Percentiles rank a stretch among this genome's conserved stretches.
These are phyloP conservation scores for Pelargonium citronellum DNA, from an alignment of 441 rosid species.

Conservation along the genomic window DNA sequence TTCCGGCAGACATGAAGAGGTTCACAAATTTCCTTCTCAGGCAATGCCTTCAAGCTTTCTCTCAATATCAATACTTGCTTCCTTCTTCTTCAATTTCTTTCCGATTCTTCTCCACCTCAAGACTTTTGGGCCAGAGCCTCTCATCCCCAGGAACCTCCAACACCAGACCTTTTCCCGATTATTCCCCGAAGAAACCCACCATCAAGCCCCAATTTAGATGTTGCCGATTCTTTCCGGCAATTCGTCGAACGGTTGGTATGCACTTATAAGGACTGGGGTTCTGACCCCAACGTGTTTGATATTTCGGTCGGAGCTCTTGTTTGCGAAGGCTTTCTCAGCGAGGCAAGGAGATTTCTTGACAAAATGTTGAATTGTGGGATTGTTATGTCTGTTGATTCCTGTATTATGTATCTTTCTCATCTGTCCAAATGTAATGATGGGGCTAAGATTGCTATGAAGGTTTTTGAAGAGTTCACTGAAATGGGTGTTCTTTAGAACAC, in stretches of 20 bases:
- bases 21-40: constrained; percentile 29
- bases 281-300: constrained; percentile 71
- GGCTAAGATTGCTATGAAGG: constrained; percentile 28
- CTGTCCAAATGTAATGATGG: constrained; percentile 38
- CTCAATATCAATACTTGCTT: constrained; percentile 18
- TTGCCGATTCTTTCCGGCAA: constrained; percentile 37
- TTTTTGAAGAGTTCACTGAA: constrained; percentile 48
- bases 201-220: constrained; percentile 57
- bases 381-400: constrained; percentile 70
- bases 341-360: constrained; percentile 63
- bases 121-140: constrained; percentile 28
- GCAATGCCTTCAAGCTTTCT: constrained; percentile 25
- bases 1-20: constrained; percentile 43
- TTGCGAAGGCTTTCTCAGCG: constrained; percentile 51
- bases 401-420: constrained; percentile 57
- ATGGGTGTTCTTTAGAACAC: constrained; percentile 68
- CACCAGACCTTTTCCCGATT: constrained; percentile 73
- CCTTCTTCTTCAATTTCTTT: constrained; percentile 20
- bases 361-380: constrained; percentile 75
- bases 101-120: constrained; percentile 3
- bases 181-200: constrained; percentile 69
- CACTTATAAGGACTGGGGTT: constrained; percentile 87
- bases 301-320: constrained; percentile 72
- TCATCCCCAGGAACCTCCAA: constrained; percentile 26
- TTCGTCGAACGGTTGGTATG: constrained; percentile 57